Evolutionary conservation across 2,329 filamentous ascomycete genomes (phyloP).

Genomic region (Orbilia javanica): DNA sequence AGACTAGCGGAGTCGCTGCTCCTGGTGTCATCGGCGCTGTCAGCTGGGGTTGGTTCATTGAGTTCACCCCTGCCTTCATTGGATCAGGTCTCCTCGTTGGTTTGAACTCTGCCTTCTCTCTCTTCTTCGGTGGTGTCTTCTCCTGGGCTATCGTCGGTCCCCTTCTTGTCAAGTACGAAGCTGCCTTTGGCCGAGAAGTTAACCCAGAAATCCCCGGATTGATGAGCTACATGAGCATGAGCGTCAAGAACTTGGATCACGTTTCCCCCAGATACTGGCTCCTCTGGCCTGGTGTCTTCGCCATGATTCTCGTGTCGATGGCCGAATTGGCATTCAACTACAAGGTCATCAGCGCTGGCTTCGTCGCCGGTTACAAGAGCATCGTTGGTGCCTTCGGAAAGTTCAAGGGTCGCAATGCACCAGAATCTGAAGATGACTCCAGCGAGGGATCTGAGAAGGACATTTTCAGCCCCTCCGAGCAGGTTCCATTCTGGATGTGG

Average conservation of each 20-base stretch:
- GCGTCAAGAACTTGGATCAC: conserved; percentile 63
- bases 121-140: conserved; percentile 71
- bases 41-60: conserved; percentile 70
- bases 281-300: conserved; percentile 69
- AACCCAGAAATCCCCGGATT: conserved; percentile 31
- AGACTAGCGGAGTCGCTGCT: conserved; percentile 37
- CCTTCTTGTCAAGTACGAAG: conserved; percentile 69
- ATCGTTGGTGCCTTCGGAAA: conserved; percentile 67
- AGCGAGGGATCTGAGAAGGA: conserved; percentile 31
- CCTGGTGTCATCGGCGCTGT: conserved; percentile 42
- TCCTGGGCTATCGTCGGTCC: conserved; percentile 73
- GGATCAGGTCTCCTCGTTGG: conserved; percentile 73
- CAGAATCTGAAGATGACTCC: conserved; percentile 9
- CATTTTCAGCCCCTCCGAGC: conserved; percentile 34
- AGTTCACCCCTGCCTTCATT: conserved; percentile 74
- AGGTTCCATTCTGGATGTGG: conserved; percentile 56
- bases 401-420: conserved; percentile 27
- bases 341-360: conserved; percentile 67
- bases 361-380: conserved; percentile 68
- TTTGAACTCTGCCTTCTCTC: conserved; percentile 73
- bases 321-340: conserved; percentile 67
- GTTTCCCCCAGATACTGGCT: conserved; percentile 69
- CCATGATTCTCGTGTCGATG: conserved; percentile 69
- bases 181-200: conserved; percentile 58
- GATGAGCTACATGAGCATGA: conserved; percentile 48